Percentiles rank a stretch among this genome's conserved stretches.
Evolutionary conservation across 345 rosid genomes (phyloP).

Genomic region (Raphanus sativus): DNA sequence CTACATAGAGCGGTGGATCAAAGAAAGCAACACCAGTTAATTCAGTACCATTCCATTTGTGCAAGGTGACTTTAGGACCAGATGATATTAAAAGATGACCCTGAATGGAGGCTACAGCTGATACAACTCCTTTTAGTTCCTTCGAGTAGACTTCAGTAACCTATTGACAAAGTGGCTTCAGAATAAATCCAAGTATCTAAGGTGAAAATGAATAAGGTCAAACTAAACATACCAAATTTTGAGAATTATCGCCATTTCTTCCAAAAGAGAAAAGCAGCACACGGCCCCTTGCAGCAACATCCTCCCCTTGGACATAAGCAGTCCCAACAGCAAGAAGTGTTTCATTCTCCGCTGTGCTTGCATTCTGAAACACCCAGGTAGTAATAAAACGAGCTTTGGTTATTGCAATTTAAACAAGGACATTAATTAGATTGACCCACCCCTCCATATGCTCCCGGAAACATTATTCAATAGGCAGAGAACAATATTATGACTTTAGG

Average conservation of each 20-base stretch:
- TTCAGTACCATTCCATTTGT: conserved; percentile 90
- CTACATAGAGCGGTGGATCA: conserved; percentile 94
- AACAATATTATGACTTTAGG: conserved; percentile 4
- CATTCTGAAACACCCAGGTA: conserved; percentile 56
- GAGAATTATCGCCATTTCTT: conserved; percentile 63
- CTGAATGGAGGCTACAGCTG: conserved; percentile 97
- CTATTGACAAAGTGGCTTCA: conserved; percentile 40
- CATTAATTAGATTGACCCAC: conserved; percentile 1
- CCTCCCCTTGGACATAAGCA: conserved; percentile 98
- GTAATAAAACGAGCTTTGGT: conserved; percentile 21
- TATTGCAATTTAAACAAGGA: conserved; percentile 16
- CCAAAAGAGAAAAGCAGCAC: conserved; percentile 78
- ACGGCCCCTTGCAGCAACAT: conserved; percentile 98
- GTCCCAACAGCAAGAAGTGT: conserved; percentile 91
- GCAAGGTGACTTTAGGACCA: conserved; percentile 93
- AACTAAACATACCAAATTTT: conserved; percentile 52
- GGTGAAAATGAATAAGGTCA: conserved; percentile 15
- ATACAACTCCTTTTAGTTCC: conserved; percentile 96
- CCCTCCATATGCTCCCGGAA: too few species aligned
- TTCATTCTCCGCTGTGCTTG: conserved; percentile 79
- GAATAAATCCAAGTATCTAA: conserved; percentile 15
- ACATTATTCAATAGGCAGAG: conserved; percentile 7
- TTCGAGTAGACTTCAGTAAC: conserved; percentile 90
- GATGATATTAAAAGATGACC: conserved; percentile 92
- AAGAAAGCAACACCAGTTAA: conserved; percentile 87